Evolutionary conservation across 306 rosid species (phyloP), one percentile per base, ranked within the genome.

Genomic region (Pterocarpus macrocarpus): DNA sequence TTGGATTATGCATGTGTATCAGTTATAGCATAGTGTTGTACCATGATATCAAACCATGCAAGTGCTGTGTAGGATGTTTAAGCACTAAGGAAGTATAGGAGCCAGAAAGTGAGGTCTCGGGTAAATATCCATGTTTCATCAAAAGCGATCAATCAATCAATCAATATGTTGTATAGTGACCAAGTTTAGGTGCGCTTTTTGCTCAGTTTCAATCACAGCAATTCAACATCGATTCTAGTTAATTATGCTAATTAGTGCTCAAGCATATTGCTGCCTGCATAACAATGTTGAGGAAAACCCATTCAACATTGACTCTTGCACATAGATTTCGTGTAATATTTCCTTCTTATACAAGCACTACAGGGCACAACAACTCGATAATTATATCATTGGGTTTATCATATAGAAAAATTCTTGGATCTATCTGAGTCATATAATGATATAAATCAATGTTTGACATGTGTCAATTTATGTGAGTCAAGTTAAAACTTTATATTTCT

Each of bases 81-180:
- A 77, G 71, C 87, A 68, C 59, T 80, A 87, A 87, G 90, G 74
- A 84, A 84, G 71, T 58, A 7, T 33, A 49, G 80, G 39, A 43
- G 52, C 58, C 28, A 17, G 75, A 83, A 80, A 80, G 81, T 59
- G 67, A 38, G 32, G 15, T 11, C 45, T 45, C 8, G 0, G 28
- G 35, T 50, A 45, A 73, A 59, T 79, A 22, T 47, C 5, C 55
- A 45, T 76, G 71, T 70, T 47, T 77, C 14, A 2, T 50, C 1
- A 36, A 66, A 76, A 38, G 16, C 34, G 59, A 67, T 34, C 11
- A 78, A 32, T 85, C 89, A 78, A 22, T 22, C 28, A 22, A 22
- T 22, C 28, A 22, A 22, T 22, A 22, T 22, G 28, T 22, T 22
- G 28, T 0, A 22, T 1, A 22, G 28, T 22, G 28, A 22, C 28